These are phyloP conservation scores for Trichosanthes truncata DNA, from an alignment of 306 rosid species.

Conservation along the genomic window DNA sequence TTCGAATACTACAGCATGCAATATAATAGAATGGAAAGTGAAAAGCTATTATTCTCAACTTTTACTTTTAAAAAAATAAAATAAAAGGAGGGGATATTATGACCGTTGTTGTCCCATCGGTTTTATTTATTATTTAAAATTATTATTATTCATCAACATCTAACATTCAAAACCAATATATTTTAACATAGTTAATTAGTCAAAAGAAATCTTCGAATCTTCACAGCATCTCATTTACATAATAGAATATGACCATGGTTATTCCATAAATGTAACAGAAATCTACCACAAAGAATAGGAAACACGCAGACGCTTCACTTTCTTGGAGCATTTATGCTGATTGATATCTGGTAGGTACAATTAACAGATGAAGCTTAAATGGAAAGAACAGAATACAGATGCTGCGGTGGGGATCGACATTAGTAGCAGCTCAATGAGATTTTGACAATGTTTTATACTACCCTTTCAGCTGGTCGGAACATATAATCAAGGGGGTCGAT, in stretches of 20 bases:
- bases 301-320: background rate
- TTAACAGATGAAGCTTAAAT: background rate
- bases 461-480: background rate
- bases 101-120: background rate
- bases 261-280: conserved; percentile 2
- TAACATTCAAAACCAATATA: background rate
- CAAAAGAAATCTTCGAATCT: background rate
- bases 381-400: background rate
- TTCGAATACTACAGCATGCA: background rate
- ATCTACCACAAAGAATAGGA: background rate
- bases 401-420: background rate
- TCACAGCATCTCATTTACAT: background rate
- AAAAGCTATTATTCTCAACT: background rate
- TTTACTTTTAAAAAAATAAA: background rate
- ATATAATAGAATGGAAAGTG: background rate
- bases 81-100: background rate
- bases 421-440: background rate
- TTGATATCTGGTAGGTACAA: background rate
- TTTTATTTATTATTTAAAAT: background rate
- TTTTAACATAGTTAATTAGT: background rate
- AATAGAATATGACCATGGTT: background rate
- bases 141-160: background rate
- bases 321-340: conserved; percentile 3
- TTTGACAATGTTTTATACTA: background rate
- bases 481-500: background rate